Conservation (phyloP, 352 stramenopile genomes). For the Peronospora farinosa region DNA sequence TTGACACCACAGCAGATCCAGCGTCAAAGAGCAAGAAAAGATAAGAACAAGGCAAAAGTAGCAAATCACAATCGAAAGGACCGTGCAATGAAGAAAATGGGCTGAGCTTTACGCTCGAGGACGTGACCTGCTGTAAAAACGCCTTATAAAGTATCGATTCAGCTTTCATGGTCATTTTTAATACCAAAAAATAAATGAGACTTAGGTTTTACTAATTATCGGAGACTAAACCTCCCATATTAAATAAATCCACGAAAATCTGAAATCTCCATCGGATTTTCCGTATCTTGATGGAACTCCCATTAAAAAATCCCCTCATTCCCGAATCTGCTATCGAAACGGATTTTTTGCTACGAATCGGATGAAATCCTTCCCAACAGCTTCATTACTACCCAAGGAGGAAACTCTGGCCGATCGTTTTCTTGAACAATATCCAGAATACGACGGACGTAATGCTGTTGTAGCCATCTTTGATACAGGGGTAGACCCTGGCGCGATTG, state of each 20-base stretch:
- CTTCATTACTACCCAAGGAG: slow-evolving; percentile 84
- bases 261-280: too few relatives aligned
- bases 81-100: slow-evolving; percentile 73
- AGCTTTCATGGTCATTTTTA: too few relatives aligned
- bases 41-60: slow-evolving; percentile 78
- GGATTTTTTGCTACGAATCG: too few relatives aligned
- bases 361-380: slow-evolving; percentile 60
- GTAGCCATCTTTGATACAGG: slow-evolving; percentile 96
- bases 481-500: slow-evolving; percentile 88
- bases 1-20: slow-evolving; percentile 35
- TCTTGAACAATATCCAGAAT: slow-evolving; percentile 70
- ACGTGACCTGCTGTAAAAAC: too few relatives aligned
- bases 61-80: slow-evolving; percentile 82
- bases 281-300: too few relatives aligned
- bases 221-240: too few relatives aligned
- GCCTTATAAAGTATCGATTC: too few relatives aligned
- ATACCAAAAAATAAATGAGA: too few relatives aligned
- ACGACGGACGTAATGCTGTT: slow-evolving; percentile 86
- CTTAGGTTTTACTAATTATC: too few relatives aligned
- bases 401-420: slow-evolving; percentile 86
- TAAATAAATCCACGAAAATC: too few relatives aligned
- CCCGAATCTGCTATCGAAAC: too few relatives aligned
- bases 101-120: slow-evolving; percentile 15
- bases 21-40: slow-evolving; percentile 38
- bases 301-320: too few relatives aligned